Evolutionary conservation across 2,329 filamentous ascomycete species (phyloP), one percentile per base, ranked within the genome.

Genomic region (Geoglossum cookeanum): DNA sequence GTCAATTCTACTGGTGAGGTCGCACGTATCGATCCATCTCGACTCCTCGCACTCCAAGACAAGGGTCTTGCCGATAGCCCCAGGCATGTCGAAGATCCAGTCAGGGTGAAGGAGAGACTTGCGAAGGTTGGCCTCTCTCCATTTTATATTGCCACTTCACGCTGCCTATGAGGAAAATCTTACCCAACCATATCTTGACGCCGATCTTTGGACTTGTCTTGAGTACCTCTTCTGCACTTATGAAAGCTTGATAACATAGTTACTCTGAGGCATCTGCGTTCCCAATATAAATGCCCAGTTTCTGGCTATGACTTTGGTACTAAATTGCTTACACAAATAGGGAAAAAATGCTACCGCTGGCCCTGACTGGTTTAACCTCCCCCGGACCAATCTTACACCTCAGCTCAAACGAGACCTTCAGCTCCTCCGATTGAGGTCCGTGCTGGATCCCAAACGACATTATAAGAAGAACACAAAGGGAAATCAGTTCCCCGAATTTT

Each of bases 351-450:
- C 77, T 58, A 85, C 83, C 60, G 85, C 90, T 55, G 92, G 91
- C 49, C 71, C 81, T 15, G 75, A 85, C 58, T 97, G 91, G 91
- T 97, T 85, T 72, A 79, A 94, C 64, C 75, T 98, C 57, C 90
- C 90, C 4, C 83, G 83, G 64, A 96, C 91, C 30, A 76, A 87
- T 55, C 71, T 95, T 55, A 95, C 89, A 0, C 80, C 88, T 7
- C 83, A 94, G 65, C 75, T 96, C 60, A 94, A 90, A 70, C 79
- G 88, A 63, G 91, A 98, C 67, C 75, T 96, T 55, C 89, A 96
- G 69, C 75, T 97, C 9, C 74, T 98, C 59, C 83, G 87, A 62
- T 91, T 96, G 84, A 82, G 92, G 68, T 84, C 83, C 58, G 83
- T 95, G 22, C 76, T 97, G 27, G 91, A 97, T 62, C 83, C 89